Evolutionary conservation across 106 monocot species (phyloP), one percentile per base, ranked within the genome.

Genomic region (Platanthera guangdongensis): DNA sequence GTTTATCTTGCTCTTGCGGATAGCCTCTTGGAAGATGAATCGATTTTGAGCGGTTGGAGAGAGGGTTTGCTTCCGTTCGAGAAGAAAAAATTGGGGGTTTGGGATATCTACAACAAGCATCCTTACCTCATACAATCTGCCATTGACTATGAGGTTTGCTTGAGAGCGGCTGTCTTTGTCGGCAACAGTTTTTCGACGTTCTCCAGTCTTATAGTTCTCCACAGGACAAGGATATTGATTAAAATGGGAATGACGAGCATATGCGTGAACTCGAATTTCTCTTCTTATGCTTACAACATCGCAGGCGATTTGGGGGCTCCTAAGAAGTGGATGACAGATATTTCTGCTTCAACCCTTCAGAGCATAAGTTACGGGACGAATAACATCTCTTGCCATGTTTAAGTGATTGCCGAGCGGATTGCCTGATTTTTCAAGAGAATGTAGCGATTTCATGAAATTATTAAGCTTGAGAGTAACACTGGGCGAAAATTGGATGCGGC

Each of bases 151-250:
- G 94, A 99, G 75, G 92, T 92, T 19, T 99, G 99, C 50, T 76
- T 72, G 48, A 89, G 89, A 64, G 88, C 99, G 0, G 83, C 90
- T 81, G 75, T 90, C 22, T 99, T 94, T 74, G 83, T 99, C 1
- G 99, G 99, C 54, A 99, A 99, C 78, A 99, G 92, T 74, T 99
- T 87, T 68, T 99, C 99, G 13, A 94, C 99, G 28, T 99, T 99
- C 75, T 95, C 95, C 2, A 88, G 88, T n/a, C 86, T 95, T 45
- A 32, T 95, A 39, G 95, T 90, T 48, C 82, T 95, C 32, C 85
- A 85, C 11, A 88, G 95, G 57, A 94, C 94, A 48, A 85, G 85
- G 25, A 83, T 79, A 68, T 75, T 83, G 79, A 53, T 90, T 19
- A 85, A 84, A 22, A 68, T 71, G 65, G 89, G 89, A 18, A 51